Conservation (phyloP, 179 eudicot genomes). For the Nepenthes alata region DNA sequence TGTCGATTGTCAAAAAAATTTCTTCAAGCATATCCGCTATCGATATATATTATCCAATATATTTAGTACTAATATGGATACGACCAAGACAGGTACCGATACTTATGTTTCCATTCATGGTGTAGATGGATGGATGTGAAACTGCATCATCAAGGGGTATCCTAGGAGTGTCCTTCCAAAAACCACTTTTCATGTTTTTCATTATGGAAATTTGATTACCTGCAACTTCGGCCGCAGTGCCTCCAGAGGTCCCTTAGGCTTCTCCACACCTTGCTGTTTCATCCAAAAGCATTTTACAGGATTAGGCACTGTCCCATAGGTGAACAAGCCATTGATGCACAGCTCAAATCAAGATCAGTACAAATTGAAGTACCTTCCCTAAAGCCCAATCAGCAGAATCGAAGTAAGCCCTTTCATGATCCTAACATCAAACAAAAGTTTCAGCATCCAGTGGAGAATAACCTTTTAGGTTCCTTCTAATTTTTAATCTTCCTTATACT, state of each 20-base stretch:
- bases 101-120: no score
- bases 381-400: constrained; percentile 98
- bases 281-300: constrained; percentile 7
- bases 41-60: no score
- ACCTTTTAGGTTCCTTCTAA: neutral
- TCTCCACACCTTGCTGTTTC: constrained; percentile 74
- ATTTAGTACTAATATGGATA: no score
- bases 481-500: no score
- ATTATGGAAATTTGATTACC: constrained; percentile 15
- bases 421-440: constrained; percentile 33
- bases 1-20: no score
- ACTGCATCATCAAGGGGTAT: no score
- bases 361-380: constrained; percentile 50
- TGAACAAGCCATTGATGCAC: neutral
- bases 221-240: constrained; percentile 88
- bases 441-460: neutral
- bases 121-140: no score
- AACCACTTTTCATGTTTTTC: no score
- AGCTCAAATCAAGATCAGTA: neutral
- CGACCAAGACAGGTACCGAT: no score
- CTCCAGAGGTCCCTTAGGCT: constrained; percentile 96
- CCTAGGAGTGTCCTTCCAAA: no score
- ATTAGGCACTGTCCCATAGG: neutral
- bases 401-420: constrained; percentile 90
- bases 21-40: no score